These are phyloP conservation scores for Nemania sp. DNA, from an alignment of 2,329 filamentous ascomycete species.

Conservation along the genomic window DNA sequence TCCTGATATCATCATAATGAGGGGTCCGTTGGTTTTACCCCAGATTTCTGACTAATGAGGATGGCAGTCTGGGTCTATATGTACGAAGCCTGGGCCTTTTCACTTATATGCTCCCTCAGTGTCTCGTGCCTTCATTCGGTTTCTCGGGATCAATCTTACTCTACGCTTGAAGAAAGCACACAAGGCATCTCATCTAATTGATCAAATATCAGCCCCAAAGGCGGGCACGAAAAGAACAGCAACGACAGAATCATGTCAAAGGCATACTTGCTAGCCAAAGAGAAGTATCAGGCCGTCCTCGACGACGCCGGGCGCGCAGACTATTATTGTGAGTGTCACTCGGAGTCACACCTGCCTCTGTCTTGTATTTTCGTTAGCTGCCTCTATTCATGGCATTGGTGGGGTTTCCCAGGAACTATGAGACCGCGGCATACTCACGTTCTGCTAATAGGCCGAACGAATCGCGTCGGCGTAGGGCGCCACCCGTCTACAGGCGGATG, in stretches of 20 bases:
- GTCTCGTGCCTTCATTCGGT: neutral
- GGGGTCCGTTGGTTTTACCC: slow-evolving; percentile 28
- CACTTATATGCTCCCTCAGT: neutral
- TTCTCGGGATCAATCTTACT: neutral
- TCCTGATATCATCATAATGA: slow-evolving; percentile 39
- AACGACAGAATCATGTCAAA: slow-evolving; percentile 37
- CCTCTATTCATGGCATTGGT: neutral
- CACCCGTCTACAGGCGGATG: slow-evolving; percentile 38
- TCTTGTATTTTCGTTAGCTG: neutral
- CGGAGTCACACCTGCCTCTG: neutral
- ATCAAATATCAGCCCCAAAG: neutral
- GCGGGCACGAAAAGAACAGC: neutral
- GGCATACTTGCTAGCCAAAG: slow-evolving; percentile 38
- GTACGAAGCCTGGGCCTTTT: slow-evolving; percentile 24
- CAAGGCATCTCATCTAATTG: neutral
- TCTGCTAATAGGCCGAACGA: slow-evolving; percentile 37
- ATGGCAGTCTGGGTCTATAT: slow-evolving; percentile 11
- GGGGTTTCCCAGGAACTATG: neutral
- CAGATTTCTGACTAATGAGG: slow-evolving; percentile 26
- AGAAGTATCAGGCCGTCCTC: slow-evolving; percentile 42
- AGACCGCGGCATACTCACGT: slow-evolving; percentile 12
- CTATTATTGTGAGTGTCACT: slow-evolving; percentile 37
- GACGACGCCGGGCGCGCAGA: slow-evolving; percentile 41
- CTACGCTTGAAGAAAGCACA: neutral
- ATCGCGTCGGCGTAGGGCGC: slow-evolving; percentile 36